Conservation (phyloP, 2,329 filamentous ascomycete species). For the Penicillium sclerotiorum region DNA sequence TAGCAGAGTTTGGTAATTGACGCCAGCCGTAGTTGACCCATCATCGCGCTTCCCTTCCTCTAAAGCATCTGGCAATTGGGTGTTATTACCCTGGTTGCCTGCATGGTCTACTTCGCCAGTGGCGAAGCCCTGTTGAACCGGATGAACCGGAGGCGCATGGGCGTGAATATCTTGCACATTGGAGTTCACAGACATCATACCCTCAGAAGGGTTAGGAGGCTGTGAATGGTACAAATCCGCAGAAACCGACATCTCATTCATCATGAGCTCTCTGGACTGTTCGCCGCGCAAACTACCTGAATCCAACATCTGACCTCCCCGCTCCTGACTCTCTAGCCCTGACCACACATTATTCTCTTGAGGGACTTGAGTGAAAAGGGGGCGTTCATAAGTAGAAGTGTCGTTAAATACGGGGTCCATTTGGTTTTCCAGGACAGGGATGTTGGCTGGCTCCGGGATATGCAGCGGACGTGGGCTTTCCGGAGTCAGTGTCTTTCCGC, state of each 20-base stretch:
- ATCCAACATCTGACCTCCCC: conserved; percentile 22
- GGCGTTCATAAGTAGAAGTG: conserved; percentile 60
- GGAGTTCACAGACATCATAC: conserved; percentile 19
- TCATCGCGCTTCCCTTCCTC: conserved; percentile 26
- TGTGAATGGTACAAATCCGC: conserved; percentile 27
- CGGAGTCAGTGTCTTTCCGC: conserved; percentile 67
- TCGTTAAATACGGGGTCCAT: conserved; percentile 73
- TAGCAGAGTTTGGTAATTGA: conserved; percentile 53
- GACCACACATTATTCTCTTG: conserved; percentile 21
- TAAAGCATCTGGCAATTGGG: conserved; percentile 25
- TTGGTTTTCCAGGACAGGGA: conserved; percentile 70
- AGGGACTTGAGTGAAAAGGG: conserved; percentile 23
- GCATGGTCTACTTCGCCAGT: conserved; percentile 34
- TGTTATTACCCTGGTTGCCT: conserved; percentile 16
- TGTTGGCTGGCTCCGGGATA: conserved; percentile 67
- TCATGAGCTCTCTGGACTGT: conserved; percentile 26
- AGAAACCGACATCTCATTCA: conserved; percentile 33
- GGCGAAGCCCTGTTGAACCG: conserved; percentile 28
- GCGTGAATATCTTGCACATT: background rate
- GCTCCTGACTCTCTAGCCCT: conserved; percentile 15
- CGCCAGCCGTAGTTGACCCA: conserved; percentile 34
- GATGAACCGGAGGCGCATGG: conserved; percentile 26
- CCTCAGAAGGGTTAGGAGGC: conserved; percentile 16
- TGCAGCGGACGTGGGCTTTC: conserved; percentile 72
- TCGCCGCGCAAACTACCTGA: conserved; percentile 38